Evolutionary conservation across 2,329 filamentous ascomycete species (phyloP), one percentile per base, ranked within the genome.

Genomic region (Aspergillus tamarii): DNA sequence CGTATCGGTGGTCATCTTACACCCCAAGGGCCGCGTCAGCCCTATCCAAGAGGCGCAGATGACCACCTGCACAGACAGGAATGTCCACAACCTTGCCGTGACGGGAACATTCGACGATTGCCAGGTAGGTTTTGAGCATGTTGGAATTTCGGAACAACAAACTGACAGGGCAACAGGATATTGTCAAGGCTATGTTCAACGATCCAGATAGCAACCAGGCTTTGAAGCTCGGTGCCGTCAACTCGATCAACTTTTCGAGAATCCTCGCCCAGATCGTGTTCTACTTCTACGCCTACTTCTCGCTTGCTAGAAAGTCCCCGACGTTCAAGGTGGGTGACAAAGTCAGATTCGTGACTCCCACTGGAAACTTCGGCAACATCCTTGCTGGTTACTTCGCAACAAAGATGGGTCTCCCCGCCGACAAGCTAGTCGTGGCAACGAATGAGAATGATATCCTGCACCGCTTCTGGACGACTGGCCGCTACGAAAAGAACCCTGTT

Each of bases 251-350:
- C 82, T 97, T 91, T 87, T 91, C 94, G 2, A 87, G 95, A 71
- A 98, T 99, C 70, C 86, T 99, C 43, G 94, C 95, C 14, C 95
- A 99, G 82, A 97, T 96, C 68, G 93, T 92, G 65, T 98, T 97
- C 85, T 99, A 97, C 84, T 96, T 97, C 84, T 85, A 95, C 79
- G 89, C 95, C 14, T 98, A 98, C 84, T 97, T 97, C 81, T 83
- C 89, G 16, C 88, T 99, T 39, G 85, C 84, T 65, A 83, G 85
- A 57, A 87, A 62, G 55, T 62, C 87, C 4, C 74, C 85, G 0
- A 78, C 81, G 19, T 90, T 91, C 77, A 85, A 88, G 63, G 73
- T 89, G 28, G 87, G 85, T 5, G 69, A 70, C 16, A 72, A 72
- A 69, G 85, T 95, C 45, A 89, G 94, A 64, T 96, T 94, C 73